These are phyloP conservation scores for Otatea glauca DNA, from an alignment of 176 grass and related monocot species.

Conservation along the genomic window DNA sequence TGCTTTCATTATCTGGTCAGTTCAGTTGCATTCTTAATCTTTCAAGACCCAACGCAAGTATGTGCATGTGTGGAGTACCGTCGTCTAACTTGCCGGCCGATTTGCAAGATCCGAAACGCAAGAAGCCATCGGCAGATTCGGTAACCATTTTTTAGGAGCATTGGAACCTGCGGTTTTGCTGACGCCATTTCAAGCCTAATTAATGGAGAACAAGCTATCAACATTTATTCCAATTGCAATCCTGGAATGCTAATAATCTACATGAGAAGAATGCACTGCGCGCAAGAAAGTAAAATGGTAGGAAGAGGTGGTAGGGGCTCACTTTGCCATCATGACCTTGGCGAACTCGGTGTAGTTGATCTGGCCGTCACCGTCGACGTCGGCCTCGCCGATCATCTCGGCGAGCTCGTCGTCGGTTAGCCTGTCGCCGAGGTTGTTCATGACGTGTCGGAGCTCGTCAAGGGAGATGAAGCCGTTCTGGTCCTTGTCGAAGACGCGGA, in stretches of 20 bases:
- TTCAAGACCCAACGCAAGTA: neutral
- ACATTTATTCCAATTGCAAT: too few species aligned
- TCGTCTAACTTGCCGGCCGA: slow-evolving; percentile 20
- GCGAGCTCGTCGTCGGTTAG: slow-evolving; percentile 63
- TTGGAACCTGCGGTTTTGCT: neutral
- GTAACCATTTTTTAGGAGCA: slow-evolving; percentile 10
- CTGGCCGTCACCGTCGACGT: slow-evolving; percentile 74
- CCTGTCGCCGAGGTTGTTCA: slow-evolving; percentile 75
- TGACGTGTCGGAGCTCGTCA: slow-evolving; percentile 69
- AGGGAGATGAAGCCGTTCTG: slow-evolving; percentile 80
- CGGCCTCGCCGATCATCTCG: slow-evolving; percentile 79
- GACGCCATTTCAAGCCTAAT: neutral
- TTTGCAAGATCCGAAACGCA: slow-evolving; percentile 26
- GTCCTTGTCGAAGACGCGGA: slow-evolving; percentile 83
- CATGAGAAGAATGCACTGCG: too few species aligned
- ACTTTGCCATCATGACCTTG: neutral
- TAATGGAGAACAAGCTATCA: neutral
- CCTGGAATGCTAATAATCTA: too few species aligned
- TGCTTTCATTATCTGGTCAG: too few species aligned
- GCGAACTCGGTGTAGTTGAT: slow-evolving; percentile 65
- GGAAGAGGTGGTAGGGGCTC: too few species aligned
- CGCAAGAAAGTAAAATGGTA: too few species aligned
- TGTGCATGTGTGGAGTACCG: neutral
- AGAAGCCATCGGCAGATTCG: slow-evolving; percentile 26
- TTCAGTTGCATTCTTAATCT: too few species aligned